phyloP scores from a whole-genome alignment of 75 land plant species.

The Picea glauca region DNA sequence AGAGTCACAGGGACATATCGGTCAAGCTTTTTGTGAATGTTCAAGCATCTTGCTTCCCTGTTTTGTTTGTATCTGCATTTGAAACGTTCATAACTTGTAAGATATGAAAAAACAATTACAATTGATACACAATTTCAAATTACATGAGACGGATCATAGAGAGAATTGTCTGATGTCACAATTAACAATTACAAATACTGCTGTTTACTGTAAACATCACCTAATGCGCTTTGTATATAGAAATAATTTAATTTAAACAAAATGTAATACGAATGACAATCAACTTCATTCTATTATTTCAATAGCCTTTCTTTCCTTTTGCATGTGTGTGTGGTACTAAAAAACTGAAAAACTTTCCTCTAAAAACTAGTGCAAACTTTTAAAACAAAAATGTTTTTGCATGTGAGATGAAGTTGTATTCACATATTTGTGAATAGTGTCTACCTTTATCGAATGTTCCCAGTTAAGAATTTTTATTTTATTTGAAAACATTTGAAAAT shows the following conservation, averaged over 20 bases:
- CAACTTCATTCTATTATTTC: background rate
- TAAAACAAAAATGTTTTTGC: too few species aligned
- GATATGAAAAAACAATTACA: background rate
- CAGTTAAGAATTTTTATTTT: too few species aligned
- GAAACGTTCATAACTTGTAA: background rate
- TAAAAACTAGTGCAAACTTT: too few species aligned
- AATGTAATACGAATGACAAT: background rate
- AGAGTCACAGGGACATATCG: slow-evolving; percentile 69
- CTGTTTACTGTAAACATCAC: too few species aligned
- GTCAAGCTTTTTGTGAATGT: slow-evolving; percentile 54
- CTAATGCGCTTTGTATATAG: background rate
- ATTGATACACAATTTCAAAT: too few species aligned
- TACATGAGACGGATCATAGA: too few species aligned
- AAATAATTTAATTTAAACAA: background rate
- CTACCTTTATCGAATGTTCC: too few species aligned
- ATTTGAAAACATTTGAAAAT: too few species aligned
- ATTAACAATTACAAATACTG: too few species aligned
- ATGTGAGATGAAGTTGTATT: too few species aligned
- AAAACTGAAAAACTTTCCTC: background rate
- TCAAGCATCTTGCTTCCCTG: slow-evolving; percentile 32
- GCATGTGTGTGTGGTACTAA: background rate
- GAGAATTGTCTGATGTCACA: too few species aligned
- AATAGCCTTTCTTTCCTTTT: background rate
- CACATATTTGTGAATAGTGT: too few species aligned
- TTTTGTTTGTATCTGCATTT: slow-evolving; percentile 55